Conservation (phyloP, 2,329 filamentous ascomycete species). For the Lasiodiplodia sp. region DNA sequence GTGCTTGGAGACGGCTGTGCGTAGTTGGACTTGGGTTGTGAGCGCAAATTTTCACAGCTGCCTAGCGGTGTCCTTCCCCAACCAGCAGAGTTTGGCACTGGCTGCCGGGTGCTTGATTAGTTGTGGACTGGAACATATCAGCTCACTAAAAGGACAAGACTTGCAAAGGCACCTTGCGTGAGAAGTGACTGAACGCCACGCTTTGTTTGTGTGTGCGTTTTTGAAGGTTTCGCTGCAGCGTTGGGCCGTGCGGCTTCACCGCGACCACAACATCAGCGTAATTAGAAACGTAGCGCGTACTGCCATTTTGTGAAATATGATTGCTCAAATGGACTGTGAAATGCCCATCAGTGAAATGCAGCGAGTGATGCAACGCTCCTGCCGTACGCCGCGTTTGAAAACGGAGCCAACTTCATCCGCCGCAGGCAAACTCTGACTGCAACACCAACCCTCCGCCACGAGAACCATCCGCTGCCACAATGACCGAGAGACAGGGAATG, state of each 20-base stretch:
- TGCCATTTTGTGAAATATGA: background rate
- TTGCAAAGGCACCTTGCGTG: background rate
- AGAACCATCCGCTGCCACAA: constrained; percentile 31
- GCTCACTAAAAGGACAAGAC: background rate
- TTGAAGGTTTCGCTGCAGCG: background rate
- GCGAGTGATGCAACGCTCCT: constrained; percentile 16
- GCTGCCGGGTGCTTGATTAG: background rate
- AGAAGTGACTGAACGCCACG: background rate
- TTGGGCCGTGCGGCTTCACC: constrained; percentile 15
- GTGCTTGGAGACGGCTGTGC: no score
- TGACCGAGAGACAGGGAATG: constrained; percentile 56
- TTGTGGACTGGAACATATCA: background rate
- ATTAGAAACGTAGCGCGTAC: background rate
- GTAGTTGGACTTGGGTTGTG: background rate
- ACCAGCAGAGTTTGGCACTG: background rate
- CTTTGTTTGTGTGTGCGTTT: background rate
- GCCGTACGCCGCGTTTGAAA: constrained; percentile 9
- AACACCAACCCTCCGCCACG: constrained; percentile 22
- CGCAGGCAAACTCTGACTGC: constrained; percentile 29
- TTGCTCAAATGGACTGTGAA: background rate
- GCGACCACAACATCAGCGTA: background rate
- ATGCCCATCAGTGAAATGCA: background rate
- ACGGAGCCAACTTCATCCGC: constrained; percentile 16
- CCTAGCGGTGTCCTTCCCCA: background rate
- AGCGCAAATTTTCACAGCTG: constrained; percentile 2